Evolutionary conservation across 768 basidiomycete genomes (phyloP).

Genomic region (Lyophyllum atratum): DNA sequence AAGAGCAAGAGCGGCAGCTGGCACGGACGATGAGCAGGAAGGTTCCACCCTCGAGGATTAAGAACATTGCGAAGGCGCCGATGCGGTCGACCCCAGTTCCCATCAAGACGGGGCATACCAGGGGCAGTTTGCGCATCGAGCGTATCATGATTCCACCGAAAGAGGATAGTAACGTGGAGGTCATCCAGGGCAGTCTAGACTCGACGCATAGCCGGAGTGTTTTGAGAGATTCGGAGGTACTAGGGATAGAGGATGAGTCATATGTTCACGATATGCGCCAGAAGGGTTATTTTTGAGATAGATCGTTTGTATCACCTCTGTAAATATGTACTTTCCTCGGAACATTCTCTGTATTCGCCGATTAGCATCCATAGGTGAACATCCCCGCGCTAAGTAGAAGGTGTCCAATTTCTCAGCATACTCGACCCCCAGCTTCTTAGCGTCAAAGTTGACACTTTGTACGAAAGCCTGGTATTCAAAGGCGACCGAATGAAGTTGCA

Average conservation of each 20-base stretch:
- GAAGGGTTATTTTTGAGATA: conserved; percentile 2
- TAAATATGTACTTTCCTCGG: neutral
- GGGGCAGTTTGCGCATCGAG: conserved; percentile 35
- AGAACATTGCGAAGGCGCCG: conserved; percentile 41
- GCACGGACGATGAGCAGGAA: conserved; percentile 14
- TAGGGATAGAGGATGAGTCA: conserved; percentile 29
- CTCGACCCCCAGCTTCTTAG: no score
- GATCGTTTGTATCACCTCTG: neutral
- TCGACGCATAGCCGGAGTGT: conserved; percentile 19
- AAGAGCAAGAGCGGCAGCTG: conserved; percentile 14
- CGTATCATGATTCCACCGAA: conserved; percentile 32
- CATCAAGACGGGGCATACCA: conserved; percentile 21
- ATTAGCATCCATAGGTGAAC: neutral
- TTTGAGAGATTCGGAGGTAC: conserved; percentile 34
- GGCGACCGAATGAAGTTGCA: no score
- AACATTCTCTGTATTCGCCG: neutral
- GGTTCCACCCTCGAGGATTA: conserved; percentile 30
- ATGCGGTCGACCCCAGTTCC: conserved; percentile 35
- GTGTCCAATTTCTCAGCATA: no score
- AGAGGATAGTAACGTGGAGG: conserved; percentile 23
- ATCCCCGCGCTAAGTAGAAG: no score
- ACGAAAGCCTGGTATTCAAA: no score
- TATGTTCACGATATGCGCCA: conserved; percentile 3
- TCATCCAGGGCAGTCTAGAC: conserved; percentile 25
- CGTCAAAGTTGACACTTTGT: no score